Percentiles rank a stretch among this genome's conserved stretches.
Evolutionary conservation across 768 basidiomycete genomes (phyloP).

Genomic region (Tricholoma saponaceum): DNA sequence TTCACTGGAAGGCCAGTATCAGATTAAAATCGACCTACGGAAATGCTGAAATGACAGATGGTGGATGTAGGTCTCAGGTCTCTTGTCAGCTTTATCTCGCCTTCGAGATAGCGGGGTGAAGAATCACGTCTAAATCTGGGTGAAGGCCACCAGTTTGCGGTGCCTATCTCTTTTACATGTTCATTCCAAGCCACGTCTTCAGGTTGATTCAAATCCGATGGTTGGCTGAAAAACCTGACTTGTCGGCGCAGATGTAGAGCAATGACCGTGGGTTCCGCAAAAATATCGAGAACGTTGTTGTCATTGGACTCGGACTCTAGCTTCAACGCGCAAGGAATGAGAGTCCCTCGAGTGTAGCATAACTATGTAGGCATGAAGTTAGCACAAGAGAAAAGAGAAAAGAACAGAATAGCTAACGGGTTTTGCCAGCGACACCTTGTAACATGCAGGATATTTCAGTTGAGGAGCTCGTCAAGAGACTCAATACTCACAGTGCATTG

Average conservation of each 20-base stretch:
- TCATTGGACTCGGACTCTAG: slow-evolving; percentile 39
- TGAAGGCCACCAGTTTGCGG: slow-evolving; percentile 48
- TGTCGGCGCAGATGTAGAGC: slow-evolving; percentile 36
- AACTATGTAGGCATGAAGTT: slow-evolving; percentile 20
- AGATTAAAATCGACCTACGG: slow-evolving; percentile 26
- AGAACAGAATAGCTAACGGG: not conserved
- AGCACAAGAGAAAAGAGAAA: not conserved
- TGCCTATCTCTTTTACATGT: slow-evolving; percentile 36
- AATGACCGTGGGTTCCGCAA: slow-evolving; percentile 39
- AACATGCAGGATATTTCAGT: not conserved
- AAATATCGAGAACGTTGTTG: slow-evolving; percentile 34
- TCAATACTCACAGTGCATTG: not conserved
- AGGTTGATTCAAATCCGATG: slow-evolving; percentile 23
- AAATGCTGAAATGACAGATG: slow-evolving; percentile 49
- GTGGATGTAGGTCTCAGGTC: slow-evolving; percentile 46
- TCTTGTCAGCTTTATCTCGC: slow-evolving; percentile 48
- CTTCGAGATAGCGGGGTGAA: slow-evolving; percentile 40
- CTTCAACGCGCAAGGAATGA: slow-evolving; percentile 41
- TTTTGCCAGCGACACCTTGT: not conserved
- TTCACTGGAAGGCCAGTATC: not conserved
- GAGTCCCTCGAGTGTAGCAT: slow-evolving; percentile 46
- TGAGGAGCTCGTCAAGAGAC: not conserved
- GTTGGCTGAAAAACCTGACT: slow-evolving; percentile 37
- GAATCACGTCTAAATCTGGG: slow-evolving; percentile 23
- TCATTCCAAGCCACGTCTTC: slow-evolving; percentile 43